phyloP scores from a whole-genome alignment of 805 yeast species.

The Sporopachydermia lactativora region DNA sequence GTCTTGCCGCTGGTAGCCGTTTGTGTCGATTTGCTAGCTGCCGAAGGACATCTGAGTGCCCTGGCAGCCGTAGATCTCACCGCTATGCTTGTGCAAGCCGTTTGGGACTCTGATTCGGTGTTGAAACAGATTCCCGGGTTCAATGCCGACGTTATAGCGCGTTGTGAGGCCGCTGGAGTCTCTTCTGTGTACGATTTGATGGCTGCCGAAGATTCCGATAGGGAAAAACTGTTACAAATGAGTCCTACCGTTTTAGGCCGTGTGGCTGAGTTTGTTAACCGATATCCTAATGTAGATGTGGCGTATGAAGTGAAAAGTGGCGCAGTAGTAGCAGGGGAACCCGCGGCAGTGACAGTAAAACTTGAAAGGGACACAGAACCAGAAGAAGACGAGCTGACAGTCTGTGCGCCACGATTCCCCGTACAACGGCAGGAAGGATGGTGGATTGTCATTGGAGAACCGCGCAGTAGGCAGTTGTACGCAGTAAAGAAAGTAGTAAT shows the following conservation, averaged over 20 bases:
- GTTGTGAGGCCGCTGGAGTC: slow-evolving; percentile 39
- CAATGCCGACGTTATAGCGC: slow-evolving; percentile 29
- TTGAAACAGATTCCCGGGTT: slow-evolving; percentile 73
- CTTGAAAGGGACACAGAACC: slow-evolving; percentile 68
- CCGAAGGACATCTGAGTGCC: slow-evolving; percentile 70
- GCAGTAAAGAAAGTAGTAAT: slow-evolving; percentile 58
- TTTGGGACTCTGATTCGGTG: slow-evolving; percentile 71
- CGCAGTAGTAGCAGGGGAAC: slow-evolving; percentile 32
- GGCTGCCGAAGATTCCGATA: slow-evolving; percentile 54
- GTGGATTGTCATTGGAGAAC: slow-evolving; percentile 84
- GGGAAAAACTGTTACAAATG: slow-evolving; percentile 46
- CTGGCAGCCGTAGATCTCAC: slow-evolving; percentile 73
- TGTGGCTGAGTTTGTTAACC: slow-evolving; percentile 82
- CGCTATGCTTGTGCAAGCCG: slow-evolving; percentile 79
- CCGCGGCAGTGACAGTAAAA: slow-evolving; percentile 31
- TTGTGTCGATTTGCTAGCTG: slow-evolving; percentile 59
- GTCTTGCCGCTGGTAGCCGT: slow-evolving; percentile 45
- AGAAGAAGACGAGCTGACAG: slow-evolving; percentile 38
- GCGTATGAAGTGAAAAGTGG: slow-evolving; percentile 33
- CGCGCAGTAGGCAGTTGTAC: slow-evolving; percentile 41
- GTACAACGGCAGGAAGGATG: slow-evolving; percentile 48
- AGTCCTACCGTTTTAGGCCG: slow-evolving; percentile 34
- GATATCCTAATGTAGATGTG: slow-evolving; percentile 75
- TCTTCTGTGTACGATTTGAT: slow-evolving; percentile 72
- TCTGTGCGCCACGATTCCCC: slow-evolving; percentile 48